phyloP scores from a whole-genome alignment of 73 alveolate genomes.

The Paramecium biaurelia region DNA sequence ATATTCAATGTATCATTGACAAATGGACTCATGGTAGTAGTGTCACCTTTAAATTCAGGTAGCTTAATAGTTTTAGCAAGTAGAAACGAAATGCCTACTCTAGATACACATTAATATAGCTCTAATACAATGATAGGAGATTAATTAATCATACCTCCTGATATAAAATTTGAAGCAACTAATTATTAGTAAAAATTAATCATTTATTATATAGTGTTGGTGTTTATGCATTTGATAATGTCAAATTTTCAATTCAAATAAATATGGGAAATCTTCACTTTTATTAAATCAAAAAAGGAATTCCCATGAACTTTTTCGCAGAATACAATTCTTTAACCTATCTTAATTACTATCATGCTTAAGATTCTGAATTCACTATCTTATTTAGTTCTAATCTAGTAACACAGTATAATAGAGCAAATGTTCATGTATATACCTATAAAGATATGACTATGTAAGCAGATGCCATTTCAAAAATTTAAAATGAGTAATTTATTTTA shows the following conservation, averaged over 20 bases:
- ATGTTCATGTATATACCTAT: not conserved
- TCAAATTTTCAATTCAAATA: not conserved
- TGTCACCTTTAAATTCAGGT: not conserved
- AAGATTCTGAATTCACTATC: not conserved
- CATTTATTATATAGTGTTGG: not conserved
- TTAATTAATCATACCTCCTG: not conserved
- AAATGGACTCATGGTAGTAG: not conserved
- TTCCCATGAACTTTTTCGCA: not conserved
- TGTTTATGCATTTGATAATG: not conserved
- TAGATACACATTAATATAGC: not conserved
- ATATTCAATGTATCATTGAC: not conserved
- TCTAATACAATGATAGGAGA: not conserved
- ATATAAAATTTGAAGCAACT: not conserved
- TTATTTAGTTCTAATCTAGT: not conserved
- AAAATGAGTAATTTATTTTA: not conserved
- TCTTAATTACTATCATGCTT: not conserved
- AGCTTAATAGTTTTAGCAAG: not conserved
- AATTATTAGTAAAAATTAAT: not conserved
- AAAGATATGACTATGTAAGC: not conserved
- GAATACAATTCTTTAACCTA: not conserved
- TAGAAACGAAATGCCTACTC: not conserved
- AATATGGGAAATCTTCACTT: not conserved
- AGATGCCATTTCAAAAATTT: not conserved
- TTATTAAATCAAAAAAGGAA: not conserved
- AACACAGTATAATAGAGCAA: not conserved